Conservation (phyloP, 805 yeast species). For the Cyberlindnera suaveolens region DNA sequence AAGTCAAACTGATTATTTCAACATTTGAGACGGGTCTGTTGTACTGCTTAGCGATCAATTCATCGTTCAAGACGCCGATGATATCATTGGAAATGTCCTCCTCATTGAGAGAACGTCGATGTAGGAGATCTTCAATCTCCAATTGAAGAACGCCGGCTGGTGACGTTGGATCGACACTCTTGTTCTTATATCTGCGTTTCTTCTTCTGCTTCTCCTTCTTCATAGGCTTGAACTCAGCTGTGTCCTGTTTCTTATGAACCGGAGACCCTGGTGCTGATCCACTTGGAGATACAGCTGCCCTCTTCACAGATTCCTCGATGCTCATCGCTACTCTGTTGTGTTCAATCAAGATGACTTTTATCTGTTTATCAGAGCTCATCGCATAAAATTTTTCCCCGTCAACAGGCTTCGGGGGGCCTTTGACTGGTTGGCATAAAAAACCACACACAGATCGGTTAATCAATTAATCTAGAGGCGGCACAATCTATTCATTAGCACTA, state of each 20-base stretch:
- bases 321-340: not conserved
- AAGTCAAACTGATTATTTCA: constrained; percentile 49
- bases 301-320: not conserved
- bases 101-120: constrained; percentile 32
- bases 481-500: constrained; percentile 15
- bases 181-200: constrained; percentile 50
- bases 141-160: constrained; percentile 72
- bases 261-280: not conserved
- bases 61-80: constrained; percentile 55
- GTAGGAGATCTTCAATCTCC: constrained; percentile 61
- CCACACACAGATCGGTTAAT: not conserved
- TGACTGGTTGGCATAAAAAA: not conserved
- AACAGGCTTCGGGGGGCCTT: not conserved
- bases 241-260: constrained; percentile 4
- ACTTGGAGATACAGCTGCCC: constrained; percentile 7
- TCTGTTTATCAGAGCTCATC: constrained; percentile 5
- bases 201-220: constrained; percentile 10
- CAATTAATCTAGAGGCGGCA: too few species aligned
- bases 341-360: not conserved
- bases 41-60: constrained; percentile 36
- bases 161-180: constrained; percentile 67
- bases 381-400: constrained; percentile 2
- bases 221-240: not conserved
- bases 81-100: constrained; percentile 61
- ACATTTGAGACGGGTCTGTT: constrained; percentile 58